Evolutionary conservation across 495 filamentous ascomycete species (phyloP), one percentile per base, ranked within the genome.

Genomic region (Sphaerosporella brunnea): DNA sequence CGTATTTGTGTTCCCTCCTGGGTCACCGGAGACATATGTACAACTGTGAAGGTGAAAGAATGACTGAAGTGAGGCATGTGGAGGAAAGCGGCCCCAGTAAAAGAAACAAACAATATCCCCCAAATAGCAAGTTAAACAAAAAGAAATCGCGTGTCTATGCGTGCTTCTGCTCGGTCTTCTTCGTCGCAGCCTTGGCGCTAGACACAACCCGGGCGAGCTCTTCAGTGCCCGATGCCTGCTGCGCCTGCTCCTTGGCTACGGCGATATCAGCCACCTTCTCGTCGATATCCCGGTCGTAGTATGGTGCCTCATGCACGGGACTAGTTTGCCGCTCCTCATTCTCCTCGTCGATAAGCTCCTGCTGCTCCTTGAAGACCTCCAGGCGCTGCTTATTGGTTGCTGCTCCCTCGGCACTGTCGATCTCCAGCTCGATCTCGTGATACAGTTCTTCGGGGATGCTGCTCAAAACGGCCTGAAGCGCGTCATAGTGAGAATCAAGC

Each of bases 381-480:
- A 99, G 76, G 60, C 90, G 80, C 68, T 99, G 90, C 70, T 87
- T 93, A 73, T 99, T 99, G 46, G 92, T 99, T 42, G 90, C 92
- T 9, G 87, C 90, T 48, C 90, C 90, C 68, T 99, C 90, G 39
- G 86, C 84, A 48, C 80, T 92, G 70, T 96, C 84, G 21, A 96
- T 87, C 69, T 96, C 92, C 24, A 99, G 80, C 65, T 99, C 90
- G 51, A 96, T 95, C 67, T 99, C 90, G 69, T 99, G 90, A 79
- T 90, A 96, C 32, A 99, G 75, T 63, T 99, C 90, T 66, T 99
- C 90, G 3, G 90, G 90, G 50, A 99, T 96, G 40, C 79, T 84
- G 23, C 82, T 85, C 24, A 99, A 71, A 13, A 99, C 90, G 16
- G 83, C 79, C 40, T 85, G 84, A 24, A 99, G 74, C 1, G 92